Conservation (phyloP, 192 early-diverging fungal species). For the Linnemannia zychae region DNA sequence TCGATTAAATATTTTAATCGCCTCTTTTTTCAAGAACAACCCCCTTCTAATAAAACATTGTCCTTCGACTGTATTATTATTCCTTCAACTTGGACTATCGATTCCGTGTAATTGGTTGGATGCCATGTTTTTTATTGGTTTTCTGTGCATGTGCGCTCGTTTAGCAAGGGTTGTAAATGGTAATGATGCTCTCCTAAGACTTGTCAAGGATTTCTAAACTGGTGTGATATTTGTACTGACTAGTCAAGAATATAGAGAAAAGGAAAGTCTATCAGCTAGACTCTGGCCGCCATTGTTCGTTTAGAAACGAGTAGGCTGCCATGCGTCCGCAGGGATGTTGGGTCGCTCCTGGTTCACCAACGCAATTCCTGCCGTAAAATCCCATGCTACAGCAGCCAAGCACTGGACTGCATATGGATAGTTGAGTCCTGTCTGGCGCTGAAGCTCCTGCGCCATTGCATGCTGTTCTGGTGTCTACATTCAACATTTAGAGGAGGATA, state of each 20-base stretch:
- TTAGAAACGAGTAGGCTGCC: conserved; percentile 7
- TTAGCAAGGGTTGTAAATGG: no score
- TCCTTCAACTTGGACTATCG: no score
- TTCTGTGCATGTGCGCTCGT: not conserved
- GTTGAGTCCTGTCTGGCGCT: conserved; percentile 39
- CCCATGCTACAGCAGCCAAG: conserved; percentile 41
- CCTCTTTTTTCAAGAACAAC: not conserved
- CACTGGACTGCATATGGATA: conserved; percentile 48
- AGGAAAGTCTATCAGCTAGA: no score
- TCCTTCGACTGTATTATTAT: not conserved
- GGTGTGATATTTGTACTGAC: no score
- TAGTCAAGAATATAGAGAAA: no score
- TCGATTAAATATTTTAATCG: conserved; percentile 80
- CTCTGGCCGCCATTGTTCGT: not conserved
- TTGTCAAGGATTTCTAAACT: no score
- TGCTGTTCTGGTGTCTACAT: conserved; percentile 49
- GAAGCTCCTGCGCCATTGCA: conserved; percentile 36
- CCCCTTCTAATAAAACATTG: not conserved
- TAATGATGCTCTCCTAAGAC: no score
- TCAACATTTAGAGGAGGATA: not conserved
- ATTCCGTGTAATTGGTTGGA: no score
- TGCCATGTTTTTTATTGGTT: not conserved
- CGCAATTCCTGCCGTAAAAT: conserved; percentile 24
- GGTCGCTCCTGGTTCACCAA: conserved; percentile 27
- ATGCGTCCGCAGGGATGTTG: conserved; percentile 19